Base-by-base conservation (phyloP, 176 grass and related monocot species). In the Paspalum notatum region DNA sequence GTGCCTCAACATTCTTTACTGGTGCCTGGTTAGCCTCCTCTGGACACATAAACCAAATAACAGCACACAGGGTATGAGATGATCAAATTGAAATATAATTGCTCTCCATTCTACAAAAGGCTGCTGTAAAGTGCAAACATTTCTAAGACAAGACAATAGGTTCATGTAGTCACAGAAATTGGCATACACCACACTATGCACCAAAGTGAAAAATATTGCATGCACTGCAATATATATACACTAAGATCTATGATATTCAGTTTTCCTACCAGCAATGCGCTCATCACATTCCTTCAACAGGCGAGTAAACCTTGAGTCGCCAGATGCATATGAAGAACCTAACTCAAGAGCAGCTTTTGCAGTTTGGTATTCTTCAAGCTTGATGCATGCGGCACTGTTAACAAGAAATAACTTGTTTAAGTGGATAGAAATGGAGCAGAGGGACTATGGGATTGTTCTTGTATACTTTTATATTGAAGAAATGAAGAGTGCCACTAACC, bases 351-450 rank as follows among this genome's bases (percentile, higher is more conserved):
- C 91, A 74, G 89, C 68, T 82, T 97, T 97, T 75, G 91, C 94
- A 62, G 91, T 97, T 82, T 93, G 91, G 79, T 97, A 97, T 80
- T 97, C 94, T 75, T 91, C 94, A 47, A 97, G 91, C 44, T 91
- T 89, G 32, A 97, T 89, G 78, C 94, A 97, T 49, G 94, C 94
- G 27, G 86, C 75, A 44, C 94, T 97, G 80, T n/a, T 84, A n/a
- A 71, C 5, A 57, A 6, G 9, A 50, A 82, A 40, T 63, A 68
- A 62, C 11, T 51, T 22, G 21, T 65, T 65, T 42, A 80, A 1
- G 45, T 54, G n/a, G 89, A 63, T 78, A 62, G 80, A 74, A 62
- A 60, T 4, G 11, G 47, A 78, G 61, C 18, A 81, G 9, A 68
- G 38, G 5, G 4, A 21, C 18, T 72, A 27, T 25, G 13, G 12